Conservation (phyloP, 2,329 filamentous ascomycete species). For the Fusarium metavorans region DNA sequence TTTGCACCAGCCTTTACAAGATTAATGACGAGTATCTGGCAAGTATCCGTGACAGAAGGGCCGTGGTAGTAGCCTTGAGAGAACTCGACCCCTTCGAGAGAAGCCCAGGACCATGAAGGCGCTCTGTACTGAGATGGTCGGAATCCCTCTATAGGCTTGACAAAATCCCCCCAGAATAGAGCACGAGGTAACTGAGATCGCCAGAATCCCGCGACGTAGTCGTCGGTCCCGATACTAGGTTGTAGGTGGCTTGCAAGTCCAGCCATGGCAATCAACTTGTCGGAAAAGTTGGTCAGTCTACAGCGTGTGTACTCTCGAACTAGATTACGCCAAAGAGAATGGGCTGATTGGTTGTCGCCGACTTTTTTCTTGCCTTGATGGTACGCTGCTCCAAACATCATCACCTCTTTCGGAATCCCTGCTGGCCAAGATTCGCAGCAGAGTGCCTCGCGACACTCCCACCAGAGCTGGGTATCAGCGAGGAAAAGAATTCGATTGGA, state of each 20-base stretch:
- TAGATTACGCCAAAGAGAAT: not conserved
- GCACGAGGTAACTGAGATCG: not conserved
- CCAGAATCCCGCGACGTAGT: conserved; percentile 10
- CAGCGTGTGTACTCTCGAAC: not conserved
- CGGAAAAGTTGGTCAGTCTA: not conserved
- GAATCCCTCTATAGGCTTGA: not conserved
- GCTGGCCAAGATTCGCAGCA: conserved; percentile 2
- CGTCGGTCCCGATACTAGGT: not conserved
- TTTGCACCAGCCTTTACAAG: not conserved
- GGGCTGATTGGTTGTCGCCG: not conserved
- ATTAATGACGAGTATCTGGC: not conserved
- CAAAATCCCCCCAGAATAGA: not conserved
- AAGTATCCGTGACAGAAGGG: not conserved
- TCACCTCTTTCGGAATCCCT: not conserved
- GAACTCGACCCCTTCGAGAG: not conserved
- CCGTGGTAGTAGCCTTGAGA: not conserved
- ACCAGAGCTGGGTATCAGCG: conserved; percentile 6
- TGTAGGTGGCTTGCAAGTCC: conserved; percentile 1
- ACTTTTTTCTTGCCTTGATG: not conserved
- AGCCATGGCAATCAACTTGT: conserved; percentile 5
- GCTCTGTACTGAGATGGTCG: conserved; percentile 5
- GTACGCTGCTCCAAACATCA: too few relatives aligned
- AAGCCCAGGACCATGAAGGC: conserved; percentile 16
- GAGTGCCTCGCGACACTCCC: not conserved
- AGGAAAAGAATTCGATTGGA: not conserved